phyloP scores from a whole-genome alignment of 1,284 basidiomycete genomes.

The Mycena sp. region DNA sequence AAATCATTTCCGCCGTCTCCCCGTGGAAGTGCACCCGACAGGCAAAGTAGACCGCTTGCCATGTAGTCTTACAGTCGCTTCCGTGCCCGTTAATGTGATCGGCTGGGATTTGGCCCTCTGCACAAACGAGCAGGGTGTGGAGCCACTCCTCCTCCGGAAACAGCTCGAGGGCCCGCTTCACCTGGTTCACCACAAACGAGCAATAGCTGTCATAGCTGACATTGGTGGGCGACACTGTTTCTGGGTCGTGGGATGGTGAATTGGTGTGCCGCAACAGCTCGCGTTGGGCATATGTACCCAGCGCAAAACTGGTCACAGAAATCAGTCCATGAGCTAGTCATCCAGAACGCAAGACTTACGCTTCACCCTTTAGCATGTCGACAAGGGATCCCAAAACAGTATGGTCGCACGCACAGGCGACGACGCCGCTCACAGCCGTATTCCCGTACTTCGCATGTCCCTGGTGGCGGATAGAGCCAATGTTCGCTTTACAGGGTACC shows the following conservation, averaged over 20 bases:
- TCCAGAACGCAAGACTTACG: too few relatives aligned
- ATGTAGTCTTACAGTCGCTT: neutral
- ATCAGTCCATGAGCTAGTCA: neutral
- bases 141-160: slow-evolving; percentile 18
- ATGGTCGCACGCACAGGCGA: too few relatives aligned
- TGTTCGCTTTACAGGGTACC: neutral
- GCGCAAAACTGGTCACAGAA: neutral
- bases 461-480: too few relatives aligned
- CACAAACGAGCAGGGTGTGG: neutral
- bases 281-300: slow-evolving; percentile 4
- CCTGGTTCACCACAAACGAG: slow-evolving; percentile 8
- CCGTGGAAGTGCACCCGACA: slow-evolving; percentile 23
- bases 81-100: slow-evolving; percentile 15
- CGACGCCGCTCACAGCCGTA: too few relatives aligned
- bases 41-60: slow-evolving; percentile 20
- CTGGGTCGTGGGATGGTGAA: neutral
- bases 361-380: too few relatives aligned
- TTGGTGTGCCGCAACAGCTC: slow-evolving; percentile 3
- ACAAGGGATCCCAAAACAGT: neutral
- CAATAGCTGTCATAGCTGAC: slow-evolving; percentile 14
- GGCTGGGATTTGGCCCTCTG: slow-evolving; percentile 16
- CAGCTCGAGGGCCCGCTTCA: slow-evolving; percentile 2
- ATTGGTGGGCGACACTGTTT: neutral
- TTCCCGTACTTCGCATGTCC: too few relatives aligned
- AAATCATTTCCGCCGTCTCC: slow-evolving; percentile 17